Evolutionary conservation across 2,329 filamentous ascomycete species (phyloP).

Genomic region (Aspergillus sergii): DNA sequence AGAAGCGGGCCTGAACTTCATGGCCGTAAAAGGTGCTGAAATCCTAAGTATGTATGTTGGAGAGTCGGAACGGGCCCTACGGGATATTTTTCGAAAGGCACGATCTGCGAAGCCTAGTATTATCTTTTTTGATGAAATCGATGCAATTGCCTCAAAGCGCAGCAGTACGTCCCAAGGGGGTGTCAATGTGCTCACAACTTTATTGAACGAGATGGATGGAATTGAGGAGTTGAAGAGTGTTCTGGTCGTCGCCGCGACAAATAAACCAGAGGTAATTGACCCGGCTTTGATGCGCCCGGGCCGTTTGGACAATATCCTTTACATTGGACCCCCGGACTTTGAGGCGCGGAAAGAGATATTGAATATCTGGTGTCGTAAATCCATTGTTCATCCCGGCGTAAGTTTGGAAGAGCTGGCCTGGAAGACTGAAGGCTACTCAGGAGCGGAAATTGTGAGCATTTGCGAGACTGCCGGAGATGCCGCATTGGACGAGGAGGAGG

Average conservation of each 20-base stretch:
- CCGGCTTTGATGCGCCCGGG: slow-evolving; percentile 83
- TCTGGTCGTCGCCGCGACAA: slow-evolving; percentile 86
- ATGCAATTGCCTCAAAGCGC: slow-evolving; percentile 72
- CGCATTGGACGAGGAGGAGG: slow-evolving; percentile 55
- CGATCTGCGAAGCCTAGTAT: slow-evolving; percentile 85
- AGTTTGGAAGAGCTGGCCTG: slow-evolving; percentile 65
- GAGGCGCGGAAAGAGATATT: slow-evolving; percentile 77
- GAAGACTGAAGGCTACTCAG: slow-evolving; percentile 75
- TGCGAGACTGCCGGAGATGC: slow-evolving; percentile 55
- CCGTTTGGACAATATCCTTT: slow-evolving; percentile 80
- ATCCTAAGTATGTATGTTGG: slow-evolving; percentile 96
- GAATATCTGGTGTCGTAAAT: slow-evolving; percentile 63
- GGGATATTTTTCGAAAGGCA: slow-evolving; percentile 83
- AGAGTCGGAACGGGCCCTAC: slow-evolving; percentile 83
- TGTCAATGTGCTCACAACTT: slow-evolving; percentile 83
- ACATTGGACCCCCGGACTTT: slow-evolving; percentile 78
- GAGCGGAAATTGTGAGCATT: slow-evolving; percentile 75
- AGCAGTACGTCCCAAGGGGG: slow-evolving; percentile 52
- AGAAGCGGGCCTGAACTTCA: slow-evolving; percentile 88
- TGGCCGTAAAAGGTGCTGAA: slow-evolving; percentile 91
- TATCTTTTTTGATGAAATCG: slow-evolving; percentile 97
- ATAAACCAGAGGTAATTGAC: slow-evolving; percentile 84
- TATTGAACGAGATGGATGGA: slow-evolving; percentile 94
- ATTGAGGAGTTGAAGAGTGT: slow-evolving; percentile 84
- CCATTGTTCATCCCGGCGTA: slow-evolving; percentile 65